Evolutionary conservation across 371 early-diverging fungal species (phyloP), one percentile per base, ranked within the genome.

Genomic region (Cokeromyces recurvatus): DNA sequence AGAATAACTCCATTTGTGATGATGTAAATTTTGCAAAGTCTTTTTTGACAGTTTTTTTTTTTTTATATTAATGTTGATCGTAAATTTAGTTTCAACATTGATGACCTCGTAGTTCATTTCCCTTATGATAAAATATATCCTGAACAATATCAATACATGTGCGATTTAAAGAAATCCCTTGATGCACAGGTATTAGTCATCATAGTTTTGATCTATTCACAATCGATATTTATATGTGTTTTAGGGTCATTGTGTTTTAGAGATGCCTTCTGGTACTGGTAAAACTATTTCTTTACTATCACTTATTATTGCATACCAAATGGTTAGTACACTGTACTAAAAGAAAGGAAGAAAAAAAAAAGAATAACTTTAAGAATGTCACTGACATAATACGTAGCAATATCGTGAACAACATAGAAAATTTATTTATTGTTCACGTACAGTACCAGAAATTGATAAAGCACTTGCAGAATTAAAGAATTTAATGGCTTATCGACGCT

Each of bases 221-320:
- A 27, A 11, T 27, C n/a, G 29, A 27, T 27, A 7, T 27, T 27
- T 27, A 27, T 11, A 27, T 27, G 5, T 27, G 29, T 27, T 27
- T 27, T 27, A 91, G 88, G 97, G 99, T 25, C 95, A 96, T 58
- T 89, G 91, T 55, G 79, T 99, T 40, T 79, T 99, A 14, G 99
- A 99, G 78, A 99, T 99, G 98, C 99, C 99, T 42, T 99, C 99
- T 14, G 99, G 99, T 34, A 99, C 99, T 0, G 99, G 99, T 12
- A 99, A 99, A 71, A 99, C 99, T 1, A 84, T 99, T 9, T 89
- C 98, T 12, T 77, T 99, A 12, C 73, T 99, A 3, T 95, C 99
- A 20, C 76, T 98, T 4, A 95, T 97, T 62, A 84, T 99, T n/a
- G 86, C 99, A 17, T 99, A 99, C 74, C 94, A 94, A 71, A 81